These are phyloP conservation scores for Herpetospermum pedunculosum DNA, from an alignment of 306 rosid species.

Conservation along the genomic window DNA sequence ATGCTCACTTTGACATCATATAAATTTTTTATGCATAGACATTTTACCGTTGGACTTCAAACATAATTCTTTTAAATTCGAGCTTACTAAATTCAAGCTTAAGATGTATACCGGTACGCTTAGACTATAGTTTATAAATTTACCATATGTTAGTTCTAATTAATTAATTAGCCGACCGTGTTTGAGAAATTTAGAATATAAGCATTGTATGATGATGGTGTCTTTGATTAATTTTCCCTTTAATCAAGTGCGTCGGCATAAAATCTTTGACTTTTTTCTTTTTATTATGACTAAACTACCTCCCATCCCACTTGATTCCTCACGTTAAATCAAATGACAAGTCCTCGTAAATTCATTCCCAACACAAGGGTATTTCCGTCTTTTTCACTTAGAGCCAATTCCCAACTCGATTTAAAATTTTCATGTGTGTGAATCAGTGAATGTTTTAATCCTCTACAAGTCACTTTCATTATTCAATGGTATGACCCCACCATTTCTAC, in stretches of 20 bases:
- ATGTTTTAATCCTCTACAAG: conserved; percentile 7
- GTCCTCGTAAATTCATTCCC: neutral
- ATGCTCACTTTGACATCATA: too few relatives aligned
- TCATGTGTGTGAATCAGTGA: conserved; percentile 9
- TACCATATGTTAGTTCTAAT: neutral
- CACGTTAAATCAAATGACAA: neutral
- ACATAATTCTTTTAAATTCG: too few relatives aligned
- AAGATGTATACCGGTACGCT: too few relatives aligned
- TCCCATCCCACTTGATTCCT: neutral
- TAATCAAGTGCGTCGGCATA: conserved; percentile 39
- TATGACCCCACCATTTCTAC: conserved; percentile 25
- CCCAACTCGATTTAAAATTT: conserved; percentile 9
- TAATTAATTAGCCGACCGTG: neutral
- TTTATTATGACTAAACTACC: conserved; percentile 27
- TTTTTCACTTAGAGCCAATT: neutral
- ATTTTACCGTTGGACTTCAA: too few relatives aligned
- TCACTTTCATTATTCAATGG: conserved; percentile 29
- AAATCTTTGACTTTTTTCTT: conserved; percentile 33
- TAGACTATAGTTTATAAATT: neutral
- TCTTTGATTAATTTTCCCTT: neutral
- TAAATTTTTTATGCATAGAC: too few relatives aligned
- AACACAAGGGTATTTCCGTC: conserved; percentile 12
- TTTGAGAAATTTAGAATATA: conserved; percentile 3
- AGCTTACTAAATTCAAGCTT: too few relatives aligned
- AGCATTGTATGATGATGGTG: neutral